Percentiles rank a stretch among this genome's conserved stretches.
Conservation (phyloP, 176 grass and related monocot genomes). For the Thalia dealbata region DNA sequence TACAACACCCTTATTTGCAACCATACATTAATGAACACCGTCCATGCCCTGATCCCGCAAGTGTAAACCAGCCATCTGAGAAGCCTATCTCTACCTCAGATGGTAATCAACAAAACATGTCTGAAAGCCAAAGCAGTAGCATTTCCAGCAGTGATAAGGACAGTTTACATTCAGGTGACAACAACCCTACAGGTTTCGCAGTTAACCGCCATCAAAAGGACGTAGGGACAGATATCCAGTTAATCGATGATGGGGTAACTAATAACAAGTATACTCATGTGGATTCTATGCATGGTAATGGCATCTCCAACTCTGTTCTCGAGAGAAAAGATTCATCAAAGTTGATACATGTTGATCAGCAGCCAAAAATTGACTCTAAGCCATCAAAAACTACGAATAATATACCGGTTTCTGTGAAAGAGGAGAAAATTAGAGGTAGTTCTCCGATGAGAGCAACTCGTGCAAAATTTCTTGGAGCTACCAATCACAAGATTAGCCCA, state of each 20-base stretch:
- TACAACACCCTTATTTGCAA: conserved; percentile 71
- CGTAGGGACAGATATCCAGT: conserved; percentile 27
- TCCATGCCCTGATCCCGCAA: conserved; percentile 30
- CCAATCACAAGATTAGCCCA: conserved; percentile 31
- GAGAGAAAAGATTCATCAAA: conserved; percentile 51
- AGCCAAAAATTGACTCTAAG: conserved; percentile 36
- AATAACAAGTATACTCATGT: conserved; percentile 23
- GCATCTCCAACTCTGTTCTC: conserved; percentile 23
- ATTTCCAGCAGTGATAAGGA: conserved; percentile 78
- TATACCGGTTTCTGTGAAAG: conserved; percentile 57
- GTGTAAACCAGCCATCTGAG: conserved; percentile 30
- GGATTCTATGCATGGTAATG: conserved; percentile 37
- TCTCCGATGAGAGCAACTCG: conserved; percentile 60
- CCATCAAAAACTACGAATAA: conserved; percentile 69
- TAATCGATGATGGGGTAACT: conserved; percentile 24
- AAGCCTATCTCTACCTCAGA: conserved; percentile 40
- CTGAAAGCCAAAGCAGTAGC: conserved; percentile 68
- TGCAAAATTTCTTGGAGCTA: conserved; percentile 38
- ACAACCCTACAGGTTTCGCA: conserved; percentile 34
- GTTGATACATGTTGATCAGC: conserved; percentile 39
- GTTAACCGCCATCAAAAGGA: conserved; percentile 34
- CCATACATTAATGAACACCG: conserved; percentile 58
- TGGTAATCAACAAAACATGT: conserved; percentile 61
- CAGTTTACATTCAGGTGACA: conserved; percentile 61
- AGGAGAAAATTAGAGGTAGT: conserved; percentile 45